Evolutionary conservation across 345 rosid genomes (phyloP).

Genomic region (Eutrema yunnanense): DNA sequence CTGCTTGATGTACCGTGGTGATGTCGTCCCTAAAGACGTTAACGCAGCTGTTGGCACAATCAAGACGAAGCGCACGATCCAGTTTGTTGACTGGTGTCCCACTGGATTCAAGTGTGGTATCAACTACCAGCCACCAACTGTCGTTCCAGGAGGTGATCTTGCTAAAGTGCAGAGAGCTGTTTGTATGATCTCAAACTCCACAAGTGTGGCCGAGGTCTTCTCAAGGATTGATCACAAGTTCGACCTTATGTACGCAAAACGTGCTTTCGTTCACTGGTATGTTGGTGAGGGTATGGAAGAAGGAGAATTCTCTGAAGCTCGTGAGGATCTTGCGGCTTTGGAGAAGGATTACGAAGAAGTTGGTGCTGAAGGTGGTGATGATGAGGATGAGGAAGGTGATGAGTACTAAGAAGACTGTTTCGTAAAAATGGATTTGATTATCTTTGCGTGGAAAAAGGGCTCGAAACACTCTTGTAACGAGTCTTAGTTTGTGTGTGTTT

Average conservation of each 20-base stretch:
- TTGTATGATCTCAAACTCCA: conserved; percentile 77
- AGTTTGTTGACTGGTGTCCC: conserved; percentile 78
- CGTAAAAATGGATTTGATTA: not conserved
- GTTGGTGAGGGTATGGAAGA: conserved; percentile 90
- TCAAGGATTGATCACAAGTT: conserved; percentile 71
- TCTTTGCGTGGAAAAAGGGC: conserved; percentile 13
- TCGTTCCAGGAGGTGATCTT: conserved; percentile 77
- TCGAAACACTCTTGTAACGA: conserved; percentile 18
- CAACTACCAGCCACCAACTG: conserved; percentile 77
- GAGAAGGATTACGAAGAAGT: conserved; percentile 83
- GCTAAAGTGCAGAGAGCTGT: conserved; percentile 79
- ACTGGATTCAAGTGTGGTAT: conserved; percentile 80
- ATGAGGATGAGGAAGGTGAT: conserved; percentile 55
- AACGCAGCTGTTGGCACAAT: conserved; percentile 72
- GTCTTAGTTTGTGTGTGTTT: conserved; percentile 17
- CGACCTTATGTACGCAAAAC: conserved; percentile 70
- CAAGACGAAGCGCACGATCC: conserved; percentile 71
- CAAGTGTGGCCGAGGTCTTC: conserved; percentile 79
- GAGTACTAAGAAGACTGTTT: conserved; percentile 32
- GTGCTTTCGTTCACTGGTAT: conserved; percentile 78
- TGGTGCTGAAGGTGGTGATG: conserved; percentile 72
- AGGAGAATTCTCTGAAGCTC: conserved; percentile 76
- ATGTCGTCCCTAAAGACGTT: conserved; percentile 74
- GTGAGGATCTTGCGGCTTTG: conserved; percentile 71
- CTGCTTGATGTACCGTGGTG: conserved; percentile 79